Conservation (phyloP, 257 asterid species). For the Gardenia jasminoides region DNA sequence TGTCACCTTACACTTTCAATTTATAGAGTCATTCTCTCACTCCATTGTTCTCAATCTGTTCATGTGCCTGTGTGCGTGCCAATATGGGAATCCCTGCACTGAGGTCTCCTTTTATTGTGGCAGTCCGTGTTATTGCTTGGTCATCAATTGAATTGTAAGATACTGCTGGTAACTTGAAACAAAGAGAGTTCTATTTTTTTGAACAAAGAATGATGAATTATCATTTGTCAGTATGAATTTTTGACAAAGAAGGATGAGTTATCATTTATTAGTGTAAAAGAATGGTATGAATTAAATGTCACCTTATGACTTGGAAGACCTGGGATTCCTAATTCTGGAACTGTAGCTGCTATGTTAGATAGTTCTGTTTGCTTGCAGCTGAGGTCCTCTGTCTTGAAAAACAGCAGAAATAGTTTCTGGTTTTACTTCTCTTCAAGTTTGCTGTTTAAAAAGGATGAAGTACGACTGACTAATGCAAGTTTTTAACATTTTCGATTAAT, state of each 20-base stretch:
- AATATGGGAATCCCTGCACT: background rate
- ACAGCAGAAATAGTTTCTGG: background rate
- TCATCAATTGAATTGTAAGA: background rate
- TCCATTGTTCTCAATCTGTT: no score
- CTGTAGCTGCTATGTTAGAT: background rate
- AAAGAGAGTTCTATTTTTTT: background rate
- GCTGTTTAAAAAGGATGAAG: background rate
- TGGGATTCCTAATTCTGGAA: background rate
- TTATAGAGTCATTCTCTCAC: no score
- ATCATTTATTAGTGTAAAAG: background rate
- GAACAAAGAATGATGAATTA: background rate
- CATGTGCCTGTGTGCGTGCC: background rate
- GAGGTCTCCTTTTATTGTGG: background rate
- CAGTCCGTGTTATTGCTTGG: background rate
- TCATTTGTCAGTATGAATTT: background rate
- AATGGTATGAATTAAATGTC: background rate
- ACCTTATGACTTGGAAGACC: background rate
- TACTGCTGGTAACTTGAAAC: background rate
- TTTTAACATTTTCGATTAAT: conserved; percentile 5
- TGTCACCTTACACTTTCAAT: no score
- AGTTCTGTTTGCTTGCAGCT: background rate
- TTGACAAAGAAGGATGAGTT: background rate
- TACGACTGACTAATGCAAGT: no score
- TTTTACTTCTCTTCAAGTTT: background rate
- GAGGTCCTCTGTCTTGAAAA: background rate